Evolutionary conservation across 345 rosid species (phyloP), one percentile per base, ranked within the genome.

Genomic region (Theobroma cacao): DNA sequence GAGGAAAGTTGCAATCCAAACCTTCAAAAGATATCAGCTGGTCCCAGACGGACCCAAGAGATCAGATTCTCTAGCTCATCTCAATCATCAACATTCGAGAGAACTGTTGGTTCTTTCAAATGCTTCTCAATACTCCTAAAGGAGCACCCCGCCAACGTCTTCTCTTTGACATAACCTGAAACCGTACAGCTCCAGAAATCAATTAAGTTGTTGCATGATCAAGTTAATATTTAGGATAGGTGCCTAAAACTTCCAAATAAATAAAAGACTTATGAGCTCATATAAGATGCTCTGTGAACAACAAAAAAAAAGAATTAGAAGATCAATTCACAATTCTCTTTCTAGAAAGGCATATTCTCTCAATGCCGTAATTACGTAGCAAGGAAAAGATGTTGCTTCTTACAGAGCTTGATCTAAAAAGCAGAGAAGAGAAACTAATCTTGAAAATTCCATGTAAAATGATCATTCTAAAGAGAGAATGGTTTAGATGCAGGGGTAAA

Each of bases 131-230:
- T 47, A 81, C 72, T 38, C 79, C 91, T 62, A 84, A 69, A 43
- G 94, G 88, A 78, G 85, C 81, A 70, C 86, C 86, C 67, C 84
- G 76, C 81, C 83, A 76, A 31, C 76, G 67, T 75, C 88, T 86
- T 76, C 84, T 92, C 87, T 83, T 86, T 34, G 84, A 75, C 55
- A 56, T 67, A 52, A 56, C 89, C 93, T 92, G 85, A 69, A 82
- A 84, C 66, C 13, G 59, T 13, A 61, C 78, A 40, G 56, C 62
- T 64, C 50, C 47, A 52, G 65, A 41, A 28, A 83, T 79, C 38
- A 84, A 31, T 63, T 11, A 84, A 3, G 34, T 38, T 5, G 5
- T 48, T 53, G 53, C 33, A 66, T 43, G 58, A 48, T 47, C 17
- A 3, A 33, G 59, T 31, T 70, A 8, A 10, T 30, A 4, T 47